Evolutionary conservation across 2,329 filamentous ascomycete species (phyloP).

Genomic region (Cladosporium phlei): DNA sequence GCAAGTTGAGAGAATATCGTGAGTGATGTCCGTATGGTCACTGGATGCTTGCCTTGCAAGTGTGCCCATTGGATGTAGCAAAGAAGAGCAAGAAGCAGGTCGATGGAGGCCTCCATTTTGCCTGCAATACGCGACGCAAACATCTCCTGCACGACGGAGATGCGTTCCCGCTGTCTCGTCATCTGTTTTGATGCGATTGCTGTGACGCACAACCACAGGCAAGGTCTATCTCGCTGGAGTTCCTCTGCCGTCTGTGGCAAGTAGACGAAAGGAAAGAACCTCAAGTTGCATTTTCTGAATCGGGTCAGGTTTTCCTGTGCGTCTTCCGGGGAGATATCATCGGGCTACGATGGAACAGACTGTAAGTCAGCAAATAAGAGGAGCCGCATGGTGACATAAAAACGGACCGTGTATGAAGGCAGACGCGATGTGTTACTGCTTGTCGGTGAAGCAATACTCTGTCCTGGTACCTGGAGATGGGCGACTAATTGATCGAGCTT

Average conservation of each 20-base stretch:
- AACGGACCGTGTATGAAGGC: neutral
- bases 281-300: conserved; percentile 1
- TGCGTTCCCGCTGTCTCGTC: conserved; percentile 24
- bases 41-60: conserved; percentile 28
- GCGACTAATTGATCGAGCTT: conserved; percentile 9
- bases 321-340: neutral
- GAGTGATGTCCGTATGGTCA: conserved; percentile 9
- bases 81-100: conserved; percentile 29
- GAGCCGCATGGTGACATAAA: neutral
- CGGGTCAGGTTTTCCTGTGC: neutral
- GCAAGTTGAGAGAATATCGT: conserved; percentile 12
- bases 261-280: neutral
- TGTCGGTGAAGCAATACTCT: neutral
- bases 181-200: conserved; percentile 24
- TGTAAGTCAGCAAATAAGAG: neutral
- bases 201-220: conserved; percentile 39
- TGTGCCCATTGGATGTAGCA: conserved; percentile 28
- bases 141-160: conserved; percentile 24
- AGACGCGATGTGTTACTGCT: neutral
- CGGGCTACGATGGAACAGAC: neutral
- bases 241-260: conserved; percentile 14
- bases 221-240: conserved; percentile 33
- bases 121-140: conserved; percentile 24
- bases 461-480: neutral
- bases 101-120: conserved; percentile 26